A percentile compares a stretch with the other conserved stretches of the same genome.
Evolutionary conservation across 805 yeast species (phyloP).

Genomic region (Pichia nakasei): DNA sequence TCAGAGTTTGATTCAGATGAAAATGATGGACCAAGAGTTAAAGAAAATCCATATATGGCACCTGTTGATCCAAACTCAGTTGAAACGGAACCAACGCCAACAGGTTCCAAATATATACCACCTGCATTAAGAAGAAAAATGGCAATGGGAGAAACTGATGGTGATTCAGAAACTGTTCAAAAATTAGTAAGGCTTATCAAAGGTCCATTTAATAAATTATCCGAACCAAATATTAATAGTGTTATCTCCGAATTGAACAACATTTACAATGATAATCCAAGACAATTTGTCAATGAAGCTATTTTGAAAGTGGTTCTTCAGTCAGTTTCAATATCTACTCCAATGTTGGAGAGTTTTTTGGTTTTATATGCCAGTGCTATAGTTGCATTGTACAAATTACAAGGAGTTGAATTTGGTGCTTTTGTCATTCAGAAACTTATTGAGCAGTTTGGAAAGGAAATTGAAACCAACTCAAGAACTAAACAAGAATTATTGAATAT

Average conservation of each 20-base stretch:
- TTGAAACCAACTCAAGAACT: constrained; percentile 19
- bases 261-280: constrained; percentile 56
- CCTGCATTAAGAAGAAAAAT: constrained; percentile 68
- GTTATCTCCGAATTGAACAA: constrained; percentile 63
- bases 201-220: constrained; percentile 79
- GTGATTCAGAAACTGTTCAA: constrained; percentile 36
- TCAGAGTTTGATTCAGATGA: constrained; percentile 18
- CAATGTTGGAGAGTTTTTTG: constrained; percentile 69
- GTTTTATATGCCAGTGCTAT: constrained; percentile 71
- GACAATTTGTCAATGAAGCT: constrained; percentile 70
- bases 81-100: constrained; percentile 12
- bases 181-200: constrained; percentile 58
- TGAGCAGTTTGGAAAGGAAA: constrained; percentile 50
- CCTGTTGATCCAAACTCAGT: constrained; percentile 30
- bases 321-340: constrained; percentile 52
- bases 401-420: constrained; percentile 90
- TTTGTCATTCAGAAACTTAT: constrained; percentile 68
- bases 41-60: constrained; percentile 72
- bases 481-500: constrained; percentile 41
- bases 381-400: constrained; percentile 63
- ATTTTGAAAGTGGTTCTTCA: constrained; percentile 57
- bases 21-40: constrained; percentile 27
- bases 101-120: constrained; percentile 58
- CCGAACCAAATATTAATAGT: constrained; percentile 71
- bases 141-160: constrained; percentile 25